Evolutionary conservation across 768 basidiomycete genomes (phyloP), one percentile per base, ranked within the genome.

Genomic region (Termitomyces sp.): DNA sequence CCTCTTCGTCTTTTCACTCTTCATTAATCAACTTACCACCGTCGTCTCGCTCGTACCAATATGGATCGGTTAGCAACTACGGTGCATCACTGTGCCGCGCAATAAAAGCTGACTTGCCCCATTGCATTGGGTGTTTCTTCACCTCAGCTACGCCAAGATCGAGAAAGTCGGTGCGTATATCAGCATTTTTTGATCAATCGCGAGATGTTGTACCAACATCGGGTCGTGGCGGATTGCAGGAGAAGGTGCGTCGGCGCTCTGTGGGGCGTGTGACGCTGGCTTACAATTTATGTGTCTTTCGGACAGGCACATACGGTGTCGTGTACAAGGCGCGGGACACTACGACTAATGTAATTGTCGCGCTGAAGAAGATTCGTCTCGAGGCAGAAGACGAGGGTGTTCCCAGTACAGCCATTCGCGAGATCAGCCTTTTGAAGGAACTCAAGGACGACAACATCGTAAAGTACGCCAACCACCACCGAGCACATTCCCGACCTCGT

Each of bases 371-470:
- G 81, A 98, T 99, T 68, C 78, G 97, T 38, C 84, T 99, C 25
- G 97, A 98, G 69, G 94, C 94, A 16, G 97, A 98, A 71, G 97
- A 99, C 66, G 97, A 99, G 70, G 97, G 97, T 44, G 97, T 99
- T 20, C 97, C 97, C 9, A 92, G 89, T 60, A 99, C 97, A 4
- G 95, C 96, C 52, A 99, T 99, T 65, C 84, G 97, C 49, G 97
- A 99, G 77, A 99, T 99, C 72, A 94, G 91, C 73, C 73, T 99
- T 58, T 73, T 99, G 63, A 99, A 98, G 71, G 97, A 99, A 68
- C 81, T 99, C 64, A 92, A 91, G 69, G 91, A 98, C 68, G 91
- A 94, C 33, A 92, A 98, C 68, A 92, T 98, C 65, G 97, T 99
- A 67, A 84, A 85, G 97, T 90, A 40, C 38, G 67, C 63, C 78